These are phyloP conservation scores for Sclerotiophoma versabilis DNA, from an alignment of 2,329 filamentous ascomycete species.

Conservation along the genomic window DNA sequence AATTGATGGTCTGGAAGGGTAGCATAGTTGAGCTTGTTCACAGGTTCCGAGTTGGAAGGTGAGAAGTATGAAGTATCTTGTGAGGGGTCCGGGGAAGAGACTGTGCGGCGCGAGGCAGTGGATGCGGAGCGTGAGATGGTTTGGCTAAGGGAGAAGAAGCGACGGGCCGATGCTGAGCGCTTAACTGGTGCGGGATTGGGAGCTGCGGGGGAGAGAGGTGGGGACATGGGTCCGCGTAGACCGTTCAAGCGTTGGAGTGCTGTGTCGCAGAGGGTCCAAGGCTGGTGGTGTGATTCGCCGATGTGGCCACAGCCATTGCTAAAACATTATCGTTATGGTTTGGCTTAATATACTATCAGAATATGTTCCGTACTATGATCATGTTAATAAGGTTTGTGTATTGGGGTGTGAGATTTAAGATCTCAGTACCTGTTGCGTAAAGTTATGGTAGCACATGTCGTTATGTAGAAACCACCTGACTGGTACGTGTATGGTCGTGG, in stretches of 20 bases:
- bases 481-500: neutral
- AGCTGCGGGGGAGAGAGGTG: constrained; percentile 29
- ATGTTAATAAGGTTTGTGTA: neutral
- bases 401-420: neutral
- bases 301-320: constrained; percentile 45
- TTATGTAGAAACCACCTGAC: neutral
- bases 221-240: constrained; percentile 39
- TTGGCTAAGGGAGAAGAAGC: constrained; percentile 35
- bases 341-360: neutral
- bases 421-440: constrained; percentile 33
- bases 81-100: constrained; percentile 20
- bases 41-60: neutral
- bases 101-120: constrained; percentile 28
- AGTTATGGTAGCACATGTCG: constrained; percentile 44
- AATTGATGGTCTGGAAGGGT: constrained; percentile 40
- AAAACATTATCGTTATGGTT: neutral
- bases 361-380: neutral
- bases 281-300: constrained; percentile 31
- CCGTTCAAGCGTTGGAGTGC: constrained; percentile 32
- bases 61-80: constrained; percentile 22
- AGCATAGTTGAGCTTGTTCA: constrained; percentile 23
- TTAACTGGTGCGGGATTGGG: constrained; percentile 24
- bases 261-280: constrained; percentile 39
- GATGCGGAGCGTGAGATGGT: constrained; percentile 35
- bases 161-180: constrained; percentile 30